Base-by-base conservation (phyloP, 129 eudicot species). In the Erigeron canadensis region DNA sequence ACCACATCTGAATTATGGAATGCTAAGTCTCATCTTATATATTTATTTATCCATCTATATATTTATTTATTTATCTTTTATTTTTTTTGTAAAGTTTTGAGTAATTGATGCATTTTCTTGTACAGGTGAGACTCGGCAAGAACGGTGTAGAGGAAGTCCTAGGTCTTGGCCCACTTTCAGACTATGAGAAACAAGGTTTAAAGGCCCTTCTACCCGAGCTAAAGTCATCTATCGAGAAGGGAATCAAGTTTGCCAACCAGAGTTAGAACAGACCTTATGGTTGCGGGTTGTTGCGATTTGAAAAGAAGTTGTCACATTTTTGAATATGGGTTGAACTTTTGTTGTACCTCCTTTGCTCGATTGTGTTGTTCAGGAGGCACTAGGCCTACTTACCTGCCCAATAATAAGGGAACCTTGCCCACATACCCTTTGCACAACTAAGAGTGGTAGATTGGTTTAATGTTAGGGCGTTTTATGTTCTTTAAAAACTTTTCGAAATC, bases 61-160 rank as follows among this genome's bases (percentile, higher is more conserved):
- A n/a, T n/a, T n/a, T n/a, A n/a, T n/a, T n/a, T n/a, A n/a, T 48
- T 34, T 48, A 34, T 51, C 8, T 51, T 28, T 69, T 45, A 4
- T 48, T 48, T 47, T 51, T 16, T 17, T 37, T 50, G 16, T 53
- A 48, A 69, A 15, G 60, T 45, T n/a, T 44, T 11, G 47, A 37
- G 9, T 59, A 3, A 63, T 62, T 21, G 53, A 58, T 63, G 67
- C n/a, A 10, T 63, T 15, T 15, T 56, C 4, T 57, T 37, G 43
- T 67, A 56, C 88, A 95, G 99, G 99, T 95, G 83, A 90, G 88
- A 69, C 94, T 95, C 11, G 99, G 99, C 67, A 90, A 84, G 83
- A 95, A 88, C n/a, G 99, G 99, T 19, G 99, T 95, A 11, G 96
- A 95, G 51, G 99, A 95, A 83, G 81, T 94, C 61, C 70, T 87